These are phyloP conservation scores for Suillus decipiens DNA, from an alignment of 768 basidiomycete species.

Conservation along the genomic window DNA sequence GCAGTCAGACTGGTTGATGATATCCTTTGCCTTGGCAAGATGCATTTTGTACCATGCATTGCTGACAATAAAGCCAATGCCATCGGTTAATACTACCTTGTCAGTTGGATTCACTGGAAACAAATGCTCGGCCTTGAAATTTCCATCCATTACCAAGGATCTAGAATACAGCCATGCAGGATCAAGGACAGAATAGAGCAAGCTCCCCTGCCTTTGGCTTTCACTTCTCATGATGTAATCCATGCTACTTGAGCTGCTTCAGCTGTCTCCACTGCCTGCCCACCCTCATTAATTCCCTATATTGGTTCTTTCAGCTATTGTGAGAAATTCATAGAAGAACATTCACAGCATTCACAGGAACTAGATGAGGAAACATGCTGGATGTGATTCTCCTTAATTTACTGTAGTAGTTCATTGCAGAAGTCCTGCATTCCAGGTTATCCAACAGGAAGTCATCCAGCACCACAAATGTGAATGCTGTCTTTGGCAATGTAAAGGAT, in stretches of 20 bases:
- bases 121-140: conserved; percentile 14
- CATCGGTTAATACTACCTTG: conserved; percentile 18
- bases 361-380: not conserved
- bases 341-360: not conserved
- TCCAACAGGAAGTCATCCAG: conserved; percentile 11
- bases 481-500: conserved; percentile 2
- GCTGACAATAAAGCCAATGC: conserved; percentile 25
- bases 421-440: conserved; percentile 16
- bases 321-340: not conserved
- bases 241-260: not conserved
- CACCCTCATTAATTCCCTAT: not conserved
- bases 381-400: conserved; percentile 9
- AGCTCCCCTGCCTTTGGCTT: not conserved
- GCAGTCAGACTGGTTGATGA: too few relatives aligned
- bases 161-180: not conserved
- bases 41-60: too few relatives aligned
- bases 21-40: too few relatives aligned
- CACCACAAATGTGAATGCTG: not conserved
- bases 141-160: conserved; percentile 13
- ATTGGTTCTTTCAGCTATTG: not conserved
- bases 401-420: conserved; percentile 15
- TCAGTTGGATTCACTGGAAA: conserved; percentile 21
- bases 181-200: conserved; percentile 24
- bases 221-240: not conserved
- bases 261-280: not conserved